Conservation (phyloP, 805 yeast genomes). For the Metschnikowia vanudenii region DNA sequence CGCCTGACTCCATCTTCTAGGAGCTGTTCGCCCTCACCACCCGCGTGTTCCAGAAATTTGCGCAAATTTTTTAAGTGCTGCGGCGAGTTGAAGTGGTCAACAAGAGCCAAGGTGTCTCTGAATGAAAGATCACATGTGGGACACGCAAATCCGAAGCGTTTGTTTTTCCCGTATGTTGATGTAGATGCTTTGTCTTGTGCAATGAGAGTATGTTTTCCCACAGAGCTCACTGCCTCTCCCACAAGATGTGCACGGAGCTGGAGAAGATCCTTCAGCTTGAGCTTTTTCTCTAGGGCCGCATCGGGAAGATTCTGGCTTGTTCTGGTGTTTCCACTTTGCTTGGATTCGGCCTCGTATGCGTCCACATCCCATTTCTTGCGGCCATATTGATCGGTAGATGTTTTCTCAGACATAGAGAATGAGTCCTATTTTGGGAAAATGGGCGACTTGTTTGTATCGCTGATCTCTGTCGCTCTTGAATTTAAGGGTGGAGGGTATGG, state of each 20-base stretch:
- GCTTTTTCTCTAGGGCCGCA: constrained; percentile 4
- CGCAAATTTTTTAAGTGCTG: constrained; percentile 48
- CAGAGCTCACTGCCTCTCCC: constrained; percentile 31
- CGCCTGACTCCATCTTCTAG: constrained; percentile 37
- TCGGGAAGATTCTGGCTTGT: not conserved
- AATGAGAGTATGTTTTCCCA: constrained; percentile 35
- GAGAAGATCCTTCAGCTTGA: constrained; percentile 14
- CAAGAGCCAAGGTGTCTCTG: constrained; percentile 76
- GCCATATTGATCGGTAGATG: constrained; percentile 50
- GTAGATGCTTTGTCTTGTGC: constrained; percentile 21
- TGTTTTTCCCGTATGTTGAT: constrained; percentile 38
- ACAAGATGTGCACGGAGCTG: constrained; percentile 34
- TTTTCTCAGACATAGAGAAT: constrained; percentile 22
- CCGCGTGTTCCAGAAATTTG: constrained; percentile 29
- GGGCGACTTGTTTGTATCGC: no score
- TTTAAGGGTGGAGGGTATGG: no score
- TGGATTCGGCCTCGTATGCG: constrained; percentile 54
- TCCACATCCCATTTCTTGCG: constrained; percentile 73
- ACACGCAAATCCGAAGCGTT: constrained; percentile 82
- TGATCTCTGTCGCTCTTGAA: no score
- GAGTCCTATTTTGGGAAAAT: not conserved
- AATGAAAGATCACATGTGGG: constrained; percentile 75
- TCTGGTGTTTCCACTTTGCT: constrained; percentile 21
- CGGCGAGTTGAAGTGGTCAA: constrained; percentile 80
- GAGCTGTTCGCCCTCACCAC: constrained; percentile 14